Evolutionary conservation across 805 yeast species (phyloP).

Genomic region (Priceomyces medius): DNA sequence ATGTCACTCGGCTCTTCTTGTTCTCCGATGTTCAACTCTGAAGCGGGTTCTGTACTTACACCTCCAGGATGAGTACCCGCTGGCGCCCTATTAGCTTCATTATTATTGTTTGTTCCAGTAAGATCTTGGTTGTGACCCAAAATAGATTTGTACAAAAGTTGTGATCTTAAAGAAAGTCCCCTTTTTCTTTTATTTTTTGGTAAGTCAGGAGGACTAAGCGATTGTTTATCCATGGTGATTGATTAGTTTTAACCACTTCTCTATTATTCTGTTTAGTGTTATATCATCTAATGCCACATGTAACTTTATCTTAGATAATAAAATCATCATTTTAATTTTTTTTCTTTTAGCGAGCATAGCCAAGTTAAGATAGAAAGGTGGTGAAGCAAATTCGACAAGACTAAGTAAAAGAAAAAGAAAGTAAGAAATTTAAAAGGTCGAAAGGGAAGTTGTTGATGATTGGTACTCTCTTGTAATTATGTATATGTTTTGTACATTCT

Average conservation of each 20-base stretch:
- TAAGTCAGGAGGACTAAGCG: constrained; percentile 11
- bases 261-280: neutral
- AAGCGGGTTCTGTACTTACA: neutral
- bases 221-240: constrained; percentile 1
- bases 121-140: constrained; percentile 20
- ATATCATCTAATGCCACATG: neutral
- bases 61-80: neutral
- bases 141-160: constrained; percentile 52
- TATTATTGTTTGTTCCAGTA: constrained; percentile 11
- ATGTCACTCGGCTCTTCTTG: constrained; percentile 1
- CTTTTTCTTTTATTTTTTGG: constrained; percentile 45
- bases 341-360: neutral
- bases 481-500: too few relatives aligned
- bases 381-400: too few relatives aligned
- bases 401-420: too few relatives aligned
- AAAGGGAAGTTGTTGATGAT: too few relatives aligned
- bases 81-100: neutral
- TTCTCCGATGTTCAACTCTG: constrained; percentile 12
- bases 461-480: too few relatives aligned
- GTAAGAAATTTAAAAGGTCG: too few relatives aligned
- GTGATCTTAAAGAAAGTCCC: constrained; percentile 67
- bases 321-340: neutral
- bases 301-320: neutral
- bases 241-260: neutral
- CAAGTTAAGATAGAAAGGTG: neutral